These are phyloP conservation scores for Chrysanthemum lavandulifolium DNA, from an alignment of 129 eudicot genomes.

Conservation along the genomic window DNA sequence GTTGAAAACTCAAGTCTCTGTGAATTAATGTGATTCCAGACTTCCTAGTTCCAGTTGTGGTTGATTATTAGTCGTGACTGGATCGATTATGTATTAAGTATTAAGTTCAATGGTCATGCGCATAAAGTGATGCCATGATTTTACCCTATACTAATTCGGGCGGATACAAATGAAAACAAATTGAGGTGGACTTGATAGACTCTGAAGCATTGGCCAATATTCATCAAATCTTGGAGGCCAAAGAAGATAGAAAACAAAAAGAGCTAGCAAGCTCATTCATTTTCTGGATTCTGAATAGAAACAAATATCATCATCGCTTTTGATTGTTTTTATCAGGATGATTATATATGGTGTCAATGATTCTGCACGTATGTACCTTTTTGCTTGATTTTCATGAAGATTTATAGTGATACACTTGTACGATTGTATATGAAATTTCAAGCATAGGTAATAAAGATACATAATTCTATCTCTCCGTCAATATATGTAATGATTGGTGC, in stretches of 20 bases:
- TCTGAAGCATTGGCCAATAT: background rate
- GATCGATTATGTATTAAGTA: too few species aligned
- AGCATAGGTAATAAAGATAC: constrained; percentile 2
- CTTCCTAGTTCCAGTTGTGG: too few species aligned
- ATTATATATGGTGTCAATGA: constrained; percentile 21
- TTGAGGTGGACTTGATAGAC: background rate
- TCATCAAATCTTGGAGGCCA: constrained; percentile 7
- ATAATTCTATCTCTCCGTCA: constrained; percentile 5
- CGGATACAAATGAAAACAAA: constrained; percentile 1
- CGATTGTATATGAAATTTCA: background rate
- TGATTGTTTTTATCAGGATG: constrained; percentile 23
- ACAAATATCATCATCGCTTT: constrained; percentile 20
- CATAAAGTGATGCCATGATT: background rate
- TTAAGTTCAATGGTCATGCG: background rate
- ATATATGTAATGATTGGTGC: constrained; percentile 2
- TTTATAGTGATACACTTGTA: constrained; percentile 22
- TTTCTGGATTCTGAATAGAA: background rate
- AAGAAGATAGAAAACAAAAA: constrained; percentile 1
- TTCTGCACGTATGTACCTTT: constrained; percentile 16
- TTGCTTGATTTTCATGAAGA: constrained; percentile 35
- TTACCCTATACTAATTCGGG: background rate
- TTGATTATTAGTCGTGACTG: too few species aligned
- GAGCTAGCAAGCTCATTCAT: background rate
- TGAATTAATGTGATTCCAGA: too few species aligned
- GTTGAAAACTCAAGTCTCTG: too few species aligned